Conservation (phyloP, 768 basidiomycete species). For the Serpula lacrymans region DNA sequence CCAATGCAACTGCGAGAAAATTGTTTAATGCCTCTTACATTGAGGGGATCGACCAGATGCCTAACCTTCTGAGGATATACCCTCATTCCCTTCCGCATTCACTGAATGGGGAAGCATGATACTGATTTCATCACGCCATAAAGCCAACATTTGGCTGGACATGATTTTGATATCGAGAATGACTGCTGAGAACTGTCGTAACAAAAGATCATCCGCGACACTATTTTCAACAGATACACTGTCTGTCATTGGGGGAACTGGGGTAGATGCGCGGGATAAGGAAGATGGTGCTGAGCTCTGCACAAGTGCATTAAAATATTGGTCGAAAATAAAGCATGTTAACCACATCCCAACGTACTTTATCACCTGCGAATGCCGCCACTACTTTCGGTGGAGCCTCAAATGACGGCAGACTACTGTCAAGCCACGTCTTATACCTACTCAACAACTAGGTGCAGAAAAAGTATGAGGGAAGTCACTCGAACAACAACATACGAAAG, state of each 20-base stretch:
- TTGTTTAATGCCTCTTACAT: background rate
- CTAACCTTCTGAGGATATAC: constrained; percentile 49
- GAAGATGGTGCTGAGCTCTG: constrained; percentile 16
- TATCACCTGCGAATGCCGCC: constrained; percentile 32
- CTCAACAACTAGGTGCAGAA: constrained; percentile 59
- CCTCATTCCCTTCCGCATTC: constrained; percentile 29
- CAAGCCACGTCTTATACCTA: constrained; percentile 79
- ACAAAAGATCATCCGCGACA: constrained; percentile 58
- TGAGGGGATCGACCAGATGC: constrained; percentile 4
- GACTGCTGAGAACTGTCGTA: constrained; percentile 64
- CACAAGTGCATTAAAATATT: background rate
- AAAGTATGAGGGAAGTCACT: constrained; percentile 4
- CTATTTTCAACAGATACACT: constrained; percentile 49
- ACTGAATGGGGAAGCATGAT: constrained; percentile 52
- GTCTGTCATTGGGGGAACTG: constrained; percentile 47
- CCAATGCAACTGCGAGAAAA: constrained; percentile 47
- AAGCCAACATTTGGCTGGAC: constrained; percentile 43
- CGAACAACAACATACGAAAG: background rate
- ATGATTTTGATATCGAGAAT: constrained; percentile 67
- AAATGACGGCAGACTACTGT: constrained; percentile 43
- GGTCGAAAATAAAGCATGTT: constrained; percentile 1
- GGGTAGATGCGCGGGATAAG: constrained; percentile 49
- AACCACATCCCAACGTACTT: constrained; percentile 18
- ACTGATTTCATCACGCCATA: constrained; percentile 72
- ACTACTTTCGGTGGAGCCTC: constrained; percentile 36